Evolutionary conservation across 2,329 filamentous ascomycete species (phyloP), one percentile per base, ranked within the genome.

Genomic region (Juglanconis juglandina): DNA sequence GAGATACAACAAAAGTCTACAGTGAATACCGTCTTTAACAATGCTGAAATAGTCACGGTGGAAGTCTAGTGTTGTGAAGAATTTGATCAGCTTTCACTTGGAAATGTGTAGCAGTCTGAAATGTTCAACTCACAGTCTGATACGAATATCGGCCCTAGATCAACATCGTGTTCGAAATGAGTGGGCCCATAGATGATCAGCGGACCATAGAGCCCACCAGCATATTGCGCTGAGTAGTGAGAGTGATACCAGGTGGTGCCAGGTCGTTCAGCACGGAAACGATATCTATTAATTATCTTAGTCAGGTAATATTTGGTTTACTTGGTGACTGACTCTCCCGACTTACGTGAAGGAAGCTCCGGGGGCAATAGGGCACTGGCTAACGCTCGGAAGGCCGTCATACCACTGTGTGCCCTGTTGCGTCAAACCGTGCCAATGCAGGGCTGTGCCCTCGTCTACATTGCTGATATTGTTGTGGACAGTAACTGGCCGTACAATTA

Each of bases 261-360:
- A 68, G 84, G 80, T 64, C 80, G 74, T 0, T 78, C 81, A 8
- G 80, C 82, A 49, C 76, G 76, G 73, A 82, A 87, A 4, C 71
- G 79, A 70, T 88, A 24, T 24, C 24, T 24, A 24, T 24, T 24
- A 24, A 24, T 24, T 24, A 2, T 24, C 24, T 24, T 24, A 24
- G 24, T 24, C 24, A 24, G 24, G 24, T 24, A 1, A 24, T 24
- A 24, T 24, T 24, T 24, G 24, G 24, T 24, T 24, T 24, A 24
- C 24, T 24, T 24, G 24, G 24, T 24, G 24, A 24, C 24, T 24
- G 24, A 24, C 2, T 24, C 24, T 24, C 24, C 24, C 24, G 24
- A 24, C 24, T 24, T 24, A 88, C 2, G 81, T 85, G 44, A 79
- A 77, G 2, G 75, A 75, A 4, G 78, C 65, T 0, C 81, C 81